Evolutionary conservation across 108 stramenopile species (phyloP).

Genomic region (Skeletonema grethae): DNA sequence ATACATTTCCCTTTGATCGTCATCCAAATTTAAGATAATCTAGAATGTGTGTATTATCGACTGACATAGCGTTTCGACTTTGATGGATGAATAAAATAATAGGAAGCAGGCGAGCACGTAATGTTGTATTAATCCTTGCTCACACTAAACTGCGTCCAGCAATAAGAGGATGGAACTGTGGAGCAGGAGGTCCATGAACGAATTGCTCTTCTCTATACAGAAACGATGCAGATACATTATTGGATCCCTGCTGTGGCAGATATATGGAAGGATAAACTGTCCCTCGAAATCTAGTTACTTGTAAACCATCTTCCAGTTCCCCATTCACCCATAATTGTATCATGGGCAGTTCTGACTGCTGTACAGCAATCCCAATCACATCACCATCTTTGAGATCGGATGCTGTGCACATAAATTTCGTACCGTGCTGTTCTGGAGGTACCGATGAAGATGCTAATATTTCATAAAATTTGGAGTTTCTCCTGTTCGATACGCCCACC

Average conservation of each 20-base stretch:
- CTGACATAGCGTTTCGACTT: neutral
- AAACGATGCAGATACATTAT: constrained; percentile 44
- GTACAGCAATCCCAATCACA: constrained; percentile 77
- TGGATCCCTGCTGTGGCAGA: constrained; percentile 54
- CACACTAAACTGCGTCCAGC: constrained; percentile 79
- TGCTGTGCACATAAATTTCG: constrained; percentile 68
- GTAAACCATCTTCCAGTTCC: constrained; percentile 61
- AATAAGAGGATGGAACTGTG: constrained; percentile 72
- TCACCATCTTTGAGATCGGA: constrained; percentile 66
- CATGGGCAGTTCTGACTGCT: constrained; percentile 88
- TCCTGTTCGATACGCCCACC: constrained; percentile 75
- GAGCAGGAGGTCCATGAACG: constrained; percentile 54
- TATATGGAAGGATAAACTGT: constrained; percentile 73
- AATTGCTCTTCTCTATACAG: constrained; percentile 65
- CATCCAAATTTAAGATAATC: constrained; percentile 77
- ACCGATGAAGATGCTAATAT: constrained; percentile 61
- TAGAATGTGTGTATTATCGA: neutral
- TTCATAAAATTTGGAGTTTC: constrained; percentile 68
- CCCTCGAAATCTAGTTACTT: constrained; percentile 74
- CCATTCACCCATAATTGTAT: constrained; percentile 80
- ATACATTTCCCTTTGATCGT: constrained; percentile 87
- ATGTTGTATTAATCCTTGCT: constrained; percentile 12
- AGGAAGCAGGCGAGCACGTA: too few species aligned
- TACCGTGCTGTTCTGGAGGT: constrained; percentile 60
- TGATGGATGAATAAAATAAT: too few species aligned